Conservation (phyloP, 768 basidiomycete genomes). For the Suillus clintonianus region DNA sequence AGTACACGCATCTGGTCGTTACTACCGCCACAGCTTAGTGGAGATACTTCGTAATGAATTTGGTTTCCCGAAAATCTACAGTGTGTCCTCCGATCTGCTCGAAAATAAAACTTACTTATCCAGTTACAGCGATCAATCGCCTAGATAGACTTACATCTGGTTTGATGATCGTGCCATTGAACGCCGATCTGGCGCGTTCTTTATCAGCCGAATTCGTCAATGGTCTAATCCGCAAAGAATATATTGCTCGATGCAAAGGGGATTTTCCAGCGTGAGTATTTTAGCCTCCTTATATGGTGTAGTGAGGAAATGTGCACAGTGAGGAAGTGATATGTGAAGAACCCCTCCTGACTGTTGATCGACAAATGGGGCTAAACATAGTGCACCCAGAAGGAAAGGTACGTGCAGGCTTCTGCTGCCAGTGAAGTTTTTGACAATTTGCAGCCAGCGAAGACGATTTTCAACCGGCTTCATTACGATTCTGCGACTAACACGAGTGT, state of each 20-base stretch:
- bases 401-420: neutral
- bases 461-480: conserved; percentile 83
- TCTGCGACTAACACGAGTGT: conserved; percentile 79
- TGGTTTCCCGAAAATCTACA: conserved; percentile 78
- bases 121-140: conserved; percentile 78
- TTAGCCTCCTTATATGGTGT: neutral
- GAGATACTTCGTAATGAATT: conserved; percentile 86
- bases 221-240: conserved; percentile 86
- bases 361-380: conserved; percentile 96
- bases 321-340: conserved; percentile 83
- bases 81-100: conserved; percentile 48
- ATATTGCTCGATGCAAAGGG: conserved; percentile 85
- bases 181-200: conserved; percentile 62
- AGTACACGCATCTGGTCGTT: conserved; percentile 90
- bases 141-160: conserved; percentile 94
- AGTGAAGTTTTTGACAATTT: conserved; percentile 1
- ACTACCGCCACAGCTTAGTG: conserved; percentile 83
- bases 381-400: conserved; percentile 91
- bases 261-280: conserved; percentile 80
- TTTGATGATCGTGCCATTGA: conserved; percentile 89
- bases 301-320: conserved; percentile 38
- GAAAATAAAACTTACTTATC: neutral
- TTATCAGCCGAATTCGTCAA: conserved; percentile 82
- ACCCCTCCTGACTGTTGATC: conserved; percentile 87
- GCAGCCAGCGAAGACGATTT: conserved; percentile 87